Percentiles rank a stretch among this genome's conserved stretches.
Conservation (phyloP, 2,329 filamentous ascomycete species). For the Colletotrichum sp. region DNA sequence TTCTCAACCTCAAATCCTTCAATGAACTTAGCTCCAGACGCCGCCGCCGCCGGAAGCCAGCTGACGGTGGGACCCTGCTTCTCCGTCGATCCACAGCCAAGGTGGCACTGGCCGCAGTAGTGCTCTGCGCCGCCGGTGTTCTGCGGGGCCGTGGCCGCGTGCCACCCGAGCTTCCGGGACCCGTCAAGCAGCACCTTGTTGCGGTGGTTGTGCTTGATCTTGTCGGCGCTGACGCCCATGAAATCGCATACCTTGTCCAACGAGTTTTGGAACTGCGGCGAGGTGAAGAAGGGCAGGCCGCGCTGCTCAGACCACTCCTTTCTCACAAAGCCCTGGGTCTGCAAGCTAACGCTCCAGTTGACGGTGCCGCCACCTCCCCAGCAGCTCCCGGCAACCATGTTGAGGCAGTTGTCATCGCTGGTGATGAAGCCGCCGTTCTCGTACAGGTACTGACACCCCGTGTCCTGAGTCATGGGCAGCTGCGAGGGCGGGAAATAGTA, state of each 20-base stretch:
- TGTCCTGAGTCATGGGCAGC: conserved; percentile 74
- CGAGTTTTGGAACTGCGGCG: conserved; percentile 75
- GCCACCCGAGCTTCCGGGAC: conserved; percentile 74
- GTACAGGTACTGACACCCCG: conserved; percentile 68
- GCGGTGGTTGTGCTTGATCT: conserved; percentile 74
- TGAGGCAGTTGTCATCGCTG: conserved; percentile 62
- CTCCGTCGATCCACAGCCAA: conserved; percentile 68
- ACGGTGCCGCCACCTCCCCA: conserved; percentile 89
- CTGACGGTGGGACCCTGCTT: conserved; percentile 82
- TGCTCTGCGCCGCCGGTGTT: conserved; percentile 79
- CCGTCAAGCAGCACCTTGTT: conserved; percentile 80
- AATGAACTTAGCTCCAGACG: conserved; percentile 79
- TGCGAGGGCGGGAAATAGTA: conserved; percentile 76
- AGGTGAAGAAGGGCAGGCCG: conserved; percentile 76
- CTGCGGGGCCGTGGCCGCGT: conserved; percentile 73
- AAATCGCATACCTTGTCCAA: conserved; percentile 79
- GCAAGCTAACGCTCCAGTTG: conserved; percentile 77
- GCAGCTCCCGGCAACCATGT: conserved; percentile 69
- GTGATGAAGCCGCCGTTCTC: conserved; percentile 67
- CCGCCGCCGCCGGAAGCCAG: conserved; percentile 81
- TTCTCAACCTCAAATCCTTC: conserved; percentile 79
- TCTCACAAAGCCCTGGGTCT: conserved; percentile 77
- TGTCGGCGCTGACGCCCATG: conserved; percentile 75
- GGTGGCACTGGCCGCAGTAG: conserved; percentile 70
- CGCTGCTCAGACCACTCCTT: conserved; percentile 76